phyloP scores from a whole-genome alignment of 306 rosid species.

The Oemleria cerasiformis region DNA sequence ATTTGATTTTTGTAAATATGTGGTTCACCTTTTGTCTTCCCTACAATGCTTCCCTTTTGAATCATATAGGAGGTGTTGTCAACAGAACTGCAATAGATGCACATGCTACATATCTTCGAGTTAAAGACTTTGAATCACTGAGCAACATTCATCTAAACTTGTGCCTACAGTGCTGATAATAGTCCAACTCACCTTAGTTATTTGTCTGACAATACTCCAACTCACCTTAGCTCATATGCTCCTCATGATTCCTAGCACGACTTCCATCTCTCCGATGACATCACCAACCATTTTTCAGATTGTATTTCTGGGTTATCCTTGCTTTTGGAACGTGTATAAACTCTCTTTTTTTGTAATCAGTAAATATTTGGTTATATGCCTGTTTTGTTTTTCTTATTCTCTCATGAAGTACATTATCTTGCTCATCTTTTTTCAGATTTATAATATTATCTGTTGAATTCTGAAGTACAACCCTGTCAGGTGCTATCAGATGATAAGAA shows the following conservation, averaged over 20 bases:
- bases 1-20: not conserved
- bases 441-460: constrained; percentile 58
- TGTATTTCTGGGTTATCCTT: not conserved
- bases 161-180: not conserved
- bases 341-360: not conserved
- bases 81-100: not conserved
- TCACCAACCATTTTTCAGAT: not conserved
- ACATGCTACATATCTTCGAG: not conserved
- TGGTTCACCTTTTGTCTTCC: not conserved
- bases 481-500: constrained; percentile 98
- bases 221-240: not conserved
- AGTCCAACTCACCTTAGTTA: not conserved
- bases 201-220: not conserved
- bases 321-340: not conserved
- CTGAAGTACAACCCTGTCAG: constrained; percentile 72
- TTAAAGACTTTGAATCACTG: not conserved
- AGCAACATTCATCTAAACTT: not conserved
- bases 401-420: constrained; percentile 15
- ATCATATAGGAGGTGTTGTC: not conserved
- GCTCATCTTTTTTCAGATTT: constrained; percentile 24
- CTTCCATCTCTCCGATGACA: not conserved
- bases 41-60: not conserved
- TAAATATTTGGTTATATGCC: not conserved
- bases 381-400: not conserved
- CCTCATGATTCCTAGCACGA: not conserved